phyloP scores from a whole-genome alignment of 2,329 filamentous ascomycete species.

The Chrysosporium queenslandicum region DNA sequence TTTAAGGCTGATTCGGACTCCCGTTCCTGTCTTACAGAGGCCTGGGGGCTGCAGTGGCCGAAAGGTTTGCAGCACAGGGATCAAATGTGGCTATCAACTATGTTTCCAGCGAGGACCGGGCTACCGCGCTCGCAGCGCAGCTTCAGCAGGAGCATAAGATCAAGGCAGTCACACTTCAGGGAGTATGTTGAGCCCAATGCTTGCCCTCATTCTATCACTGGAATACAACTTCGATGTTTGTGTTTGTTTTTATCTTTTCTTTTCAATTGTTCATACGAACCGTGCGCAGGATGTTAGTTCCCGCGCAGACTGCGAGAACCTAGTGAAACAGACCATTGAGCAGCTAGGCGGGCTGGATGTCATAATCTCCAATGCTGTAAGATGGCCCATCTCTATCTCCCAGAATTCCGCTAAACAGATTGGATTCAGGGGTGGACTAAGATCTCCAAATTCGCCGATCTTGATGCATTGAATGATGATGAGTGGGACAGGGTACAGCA shows the following conservation, averaged over 20 bases:
- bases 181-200: too few species aligned
- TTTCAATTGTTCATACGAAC: too few species aligned
- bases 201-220: too few species aligned
- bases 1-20: not conserved
- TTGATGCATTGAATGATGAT: conserved; percentile 49
- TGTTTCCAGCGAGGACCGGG: conserved; percentile 50
- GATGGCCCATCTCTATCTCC: conserved; percentile 17
- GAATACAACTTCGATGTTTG: too few species aligned
- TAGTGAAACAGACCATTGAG: conserved; percentile 51
- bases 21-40: conserved; percentile 42
- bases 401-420: not conserved
- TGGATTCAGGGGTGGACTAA: conserved; percentile 49
- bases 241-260: too few species aligned
- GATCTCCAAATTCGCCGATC: conserved; percentile 47
- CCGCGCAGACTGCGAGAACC: conserved; percentile 47
- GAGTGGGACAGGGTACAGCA: conserved; percentile 52
- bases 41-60: conserved; percentile 58
- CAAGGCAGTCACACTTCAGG: conserved; percentile 50
- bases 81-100: conserved; percentile 68
- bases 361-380: conserved; percentile 62
- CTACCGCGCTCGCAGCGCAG: conserved; percentile 48
- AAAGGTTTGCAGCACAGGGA: conserved; percentile 58
- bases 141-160: conserved; percentile 44
- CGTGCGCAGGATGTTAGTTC: conserved; percentile 48
- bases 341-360: conserved; percentile 63